Percentiles rank a stretch among this genome's conserved stretches.
Evolutionary conservation across 495 filamentous ascomycete species (phyloP).

Genomic region (Aspergillus egyptiacus): DNA sequence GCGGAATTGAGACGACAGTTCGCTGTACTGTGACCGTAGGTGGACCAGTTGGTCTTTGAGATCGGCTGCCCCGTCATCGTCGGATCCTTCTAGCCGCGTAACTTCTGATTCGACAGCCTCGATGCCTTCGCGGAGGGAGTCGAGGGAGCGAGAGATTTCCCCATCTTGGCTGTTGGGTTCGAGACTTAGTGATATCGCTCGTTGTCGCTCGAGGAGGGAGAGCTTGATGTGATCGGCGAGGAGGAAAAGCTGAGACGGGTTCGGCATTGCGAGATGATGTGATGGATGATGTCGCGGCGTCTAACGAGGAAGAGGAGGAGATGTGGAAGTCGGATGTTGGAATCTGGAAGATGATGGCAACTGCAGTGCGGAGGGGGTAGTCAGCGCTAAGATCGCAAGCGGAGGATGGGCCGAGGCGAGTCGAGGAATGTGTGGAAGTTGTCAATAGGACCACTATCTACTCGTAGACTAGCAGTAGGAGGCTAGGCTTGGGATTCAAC

Average conservation of each 20-base stretch:
- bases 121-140: constrained; percentile 78
- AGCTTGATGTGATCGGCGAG: constrained; percentile 52
- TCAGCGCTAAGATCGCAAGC: constrained; percentile 10
- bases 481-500: too few relatives aligned
- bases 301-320: constrained; percentile 4
- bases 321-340: neutral
- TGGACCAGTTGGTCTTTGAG: constrained; percentile 65
- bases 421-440: neutral
- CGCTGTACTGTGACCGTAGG: constrained; percentile 49
- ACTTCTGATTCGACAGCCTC: constrained; percentile 66
- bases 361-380: constrained; percentile 1
- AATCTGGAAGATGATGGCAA: constrained; percentile 2
- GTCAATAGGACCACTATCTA: neutral
- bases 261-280: constrained; percentile 44
- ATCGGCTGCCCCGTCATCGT: constrained; percentile 54
- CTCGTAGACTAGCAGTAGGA: neutral
- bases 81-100: constrained; percentile 51
- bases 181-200: constrained; percentile 80
- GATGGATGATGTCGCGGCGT: neutral
- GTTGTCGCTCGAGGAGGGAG: constrained; percentile 71
- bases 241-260: constrained; percentile 49
- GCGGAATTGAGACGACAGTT: constrained; percentile 56
- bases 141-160: constrained; percentile 82
- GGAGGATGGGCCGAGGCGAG: constrained; percentile 2
- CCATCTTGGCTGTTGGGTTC: constrained; percentile 80